Base-by-base conservation (phyloP, 345 rosid species). In the Populus tremula region DNA sequence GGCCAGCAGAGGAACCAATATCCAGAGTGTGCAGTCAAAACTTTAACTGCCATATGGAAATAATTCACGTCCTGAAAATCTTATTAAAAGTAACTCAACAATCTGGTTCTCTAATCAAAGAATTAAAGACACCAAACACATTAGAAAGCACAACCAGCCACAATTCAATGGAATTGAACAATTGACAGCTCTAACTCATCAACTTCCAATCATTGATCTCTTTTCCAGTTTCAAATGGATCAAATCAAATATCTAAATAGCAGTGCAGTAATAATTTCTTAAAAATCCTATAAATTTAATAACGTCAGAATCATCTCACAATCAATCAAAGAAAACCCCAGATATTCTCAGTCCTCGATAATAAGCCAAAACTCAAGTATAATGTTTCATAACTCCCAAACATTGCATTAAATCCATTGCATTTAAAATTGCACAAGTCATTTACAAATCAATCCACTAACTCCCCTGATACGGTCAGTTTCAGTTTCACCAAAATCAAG, bases 401-500 rank as follows among this genome's bases (percentile, higher is more conserved):
- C 6, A 66, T 56, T 67, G 45, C n/a, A 67, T 29, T 35, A 33
- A 76, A 50, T 21, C 73, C 67, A 39, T 36, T 62, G 82, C 66
- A 73, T 69, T 74, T 27, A 59, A 79, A 67, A 59, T 69, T 69
- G 25, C 68, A 14, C 21, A 29, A 33, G 38, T 16, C 33, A 36
- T 78, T 79, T 59, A 79, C 56, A 61, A 47, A 38, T 54, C 25
- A 53, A 47, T 11, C 45, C 33, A 73, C 68, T 25, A 78, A 72
- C 69, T 66, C 72, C 56, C 59, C 29, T 43, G 29, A 67, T 35
- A 67, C 10, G 68, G 43, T 69, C 47, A 41, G 21, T 56, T 33
- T 29, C 35, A 67, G 17, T 39, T 64, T 63, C 67, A 45, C 49
- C 67, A 39, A 41, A n/a, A 39, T 69, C n/a, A 27, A 59, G 56